A percentile compares a stretch with the other conserved stretches of the same genome.
Evolutionary conservation across 768 basidiomycete species (phyloP).

Genomic region (Rhodosporidiobolus odoratus): DNA sequence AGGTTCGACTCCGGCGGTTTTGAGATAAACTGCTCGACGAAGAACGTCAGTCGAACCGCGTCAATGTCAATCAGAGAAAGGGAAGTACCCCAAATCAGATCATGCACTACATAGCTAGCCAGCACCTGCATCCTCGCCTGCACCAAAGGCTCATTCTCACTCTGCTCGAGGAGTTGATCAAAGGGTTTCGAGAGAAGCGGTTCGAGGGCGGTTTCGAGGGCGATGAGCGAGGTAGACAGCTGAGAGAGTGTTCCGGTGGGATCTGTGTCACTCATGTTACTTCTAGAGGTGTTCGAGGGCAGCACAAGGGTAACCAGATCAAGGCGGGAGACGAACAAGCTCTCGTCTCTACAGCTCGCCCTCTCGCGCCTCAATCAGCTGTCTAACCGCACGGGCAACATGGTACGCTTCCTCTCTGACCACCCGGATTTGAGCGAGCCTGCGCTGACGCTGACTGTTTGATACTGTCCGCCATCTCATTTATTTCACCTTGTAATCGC

Average conservation of each 20-base stretch:
- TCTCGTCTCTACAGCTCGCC: background rate
- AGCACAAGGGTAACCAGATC: background rate
- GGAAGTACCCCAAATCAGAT: slow-evolving; percentile 71
- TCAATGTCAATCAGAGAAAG: background rate
- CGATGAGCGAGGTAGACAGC: slow-evolving; percentile 12
- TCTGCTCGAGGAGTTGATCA: slow-evolving; percentile 55
- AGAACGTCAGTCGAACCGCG: background rate
- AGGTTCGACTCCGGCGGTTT: slow-evolving; percentile 71
- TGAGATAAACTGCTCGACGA: slow-evolving; percentile 63
- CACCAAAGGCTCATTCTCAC: slow-evolving; percentile 64
- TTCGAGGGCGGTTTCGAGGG: slow-evolving; percentile 61
- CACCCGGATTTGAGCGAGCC: too few species aligned
- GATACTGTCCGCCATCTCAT: too few species aligned
- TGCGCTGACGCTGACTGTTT: background rate
- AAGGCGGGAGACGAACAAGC: background rate
- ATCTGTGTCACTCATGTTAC: slow-evolving; percentile 9
- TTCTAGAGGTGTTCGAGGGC: background rate
- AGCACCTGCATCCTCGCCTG: slow-evolving; percentile 75
- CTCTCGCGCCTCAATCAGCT: background rate
- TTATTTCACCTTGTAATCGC: background rate
- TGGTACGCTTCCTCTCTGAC: background rate
- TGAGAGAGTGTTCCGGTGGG: background rate
- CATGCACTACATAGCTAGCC: slow-evolving; percentile 76
- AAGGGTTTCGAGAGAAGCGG: slow-evolving; percentile 65
- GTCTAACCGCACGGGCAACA: background rate